A percentile compares a stretch with the other conserved stretches of the same genome.
phyloP scores from a whole-genome alignment of 148 eudicot genomes.

The Bassia scoparia region DNA sequence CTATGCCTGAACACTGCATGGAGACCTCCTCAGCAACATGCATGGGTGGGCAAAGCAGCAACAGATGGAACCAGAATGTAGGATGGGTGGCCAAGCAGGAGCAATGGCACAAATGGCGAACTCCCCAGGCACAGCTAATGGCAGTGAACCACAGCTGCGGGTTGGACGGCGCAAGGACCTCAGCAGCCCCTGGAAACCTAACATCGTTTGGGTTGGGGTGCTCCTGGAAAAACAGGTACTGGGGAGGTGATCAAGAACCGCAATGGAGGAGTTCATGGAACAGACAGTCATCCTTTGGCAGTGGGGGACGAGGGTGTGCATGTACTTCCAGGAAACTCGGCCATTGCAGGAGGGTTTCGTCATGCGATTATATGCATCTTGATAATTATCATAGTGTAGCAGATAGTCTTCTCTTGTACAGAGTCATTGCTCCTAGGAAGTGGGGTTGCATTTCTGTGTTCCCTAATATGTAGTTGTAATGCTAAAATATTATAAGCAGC shows the following conservation, averaged over 20 bases:
- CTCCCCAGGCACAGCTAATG: conserved; percentile 33
- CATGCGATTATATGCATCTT: conserved; percentile 38
- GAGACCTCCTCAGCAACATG: conserved; percentile 45
- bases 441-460: conserved; percentile 9
- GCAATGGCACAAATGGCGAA: conserved; percentile 31
- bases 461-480: background rate
- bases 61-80: conserved; percentile 52
- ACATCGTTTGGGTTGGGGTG: conserved; percentile 41
- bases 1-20: conserved; percentile 37
- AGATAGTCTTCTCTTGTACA: conserved; percentile 27
- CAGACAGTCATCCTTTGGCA: conserved; percentile 48
- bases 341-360: conserved; percentile 49
- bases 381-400: conserved; percentile 17
- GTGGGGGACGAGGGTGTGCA: conserved; percentile 41
- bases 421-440: conserved; percentile 32
- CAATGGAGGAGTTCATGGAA: conserved; percentile 46
- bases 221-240: conserved; percentile 38
- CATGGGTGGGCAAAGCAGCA: conserved; percentile 48
- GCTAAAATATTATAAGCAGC: conserved; percentile 1
- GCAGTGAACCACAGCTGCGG: conserved; percentile 36
- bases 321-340: conserved; percentile 39
- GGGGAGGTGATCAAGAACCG: conserved; percentile 46
- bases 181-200: conserved; percentile 35
- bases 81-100: conserved; percentile 48
- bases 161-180: conserved; percentile 40